phyloP scores from a whole-genome alignment of 805 yeast species.

The Cyberlindnera samutprakarnensis region DNA sequence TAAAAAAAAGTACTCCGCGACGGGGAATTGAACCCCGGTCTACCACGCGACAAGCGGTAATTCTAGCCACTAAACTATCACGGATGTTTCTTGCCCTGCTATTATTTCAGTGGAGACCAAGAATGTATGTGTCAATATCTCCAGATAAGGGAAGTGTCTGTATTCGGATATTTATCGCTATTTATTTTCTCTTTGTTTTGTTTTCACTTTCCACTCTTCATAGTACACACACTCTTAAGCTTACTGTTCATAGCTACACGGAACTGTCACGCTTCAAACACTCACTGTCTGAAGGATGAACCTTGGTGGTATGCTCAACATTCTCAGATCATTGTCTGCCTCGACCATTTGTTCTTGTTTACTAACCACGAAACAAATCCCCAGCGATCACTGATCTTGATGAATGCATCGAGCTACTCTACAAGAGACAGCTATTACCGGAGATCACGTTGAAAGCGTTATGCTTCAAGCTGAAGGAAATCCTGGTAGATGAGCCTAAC shows the following conservation, averaged over 20 bases:
- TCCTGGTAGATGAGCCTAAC: conserved; percentile 73
- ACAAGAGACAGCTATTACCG: conserved; percentile 58
- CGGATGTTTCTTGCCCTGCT: not conserved
- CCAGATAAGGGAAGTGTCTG: not conserved
- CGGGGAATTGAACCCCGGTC: conserved; percentile 8
- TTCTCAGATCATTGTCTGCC: no score
- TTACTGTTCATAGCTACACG: no score
- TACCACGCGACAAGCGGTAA: conserved; percentile 6
- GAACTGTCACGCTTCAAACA: no score
- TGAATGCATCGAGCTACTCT: conserved; percentile 59
- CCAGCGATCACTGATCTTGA: conserved; percentile 47
- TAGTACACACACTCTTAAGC: no score
- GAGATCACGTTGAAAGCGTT: conserved; percentile 63
- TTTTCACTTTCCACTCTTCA: no score
- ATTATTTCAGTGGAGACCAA: not conserved
- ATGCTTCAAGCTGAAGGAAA: conserved; percentile 77
- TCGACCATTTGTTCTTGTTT: no score
- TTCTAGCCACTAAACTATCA: conserved; percentile 7
- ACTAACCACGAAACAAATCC: no score
- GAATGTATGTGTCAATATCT: not conserved
- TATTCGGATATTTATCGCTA: not conserved
- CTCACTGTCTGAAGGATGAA: no score
- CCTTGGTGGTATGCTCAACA: no score
- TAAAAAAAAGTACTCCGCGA: conserved; percentile 3
- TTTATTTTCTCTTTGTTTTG: no score